Evolutionary conservation across 768 basidiomycete genomes (phyloP).

Genomic region (Podaxis mareebaensis): DNA sequence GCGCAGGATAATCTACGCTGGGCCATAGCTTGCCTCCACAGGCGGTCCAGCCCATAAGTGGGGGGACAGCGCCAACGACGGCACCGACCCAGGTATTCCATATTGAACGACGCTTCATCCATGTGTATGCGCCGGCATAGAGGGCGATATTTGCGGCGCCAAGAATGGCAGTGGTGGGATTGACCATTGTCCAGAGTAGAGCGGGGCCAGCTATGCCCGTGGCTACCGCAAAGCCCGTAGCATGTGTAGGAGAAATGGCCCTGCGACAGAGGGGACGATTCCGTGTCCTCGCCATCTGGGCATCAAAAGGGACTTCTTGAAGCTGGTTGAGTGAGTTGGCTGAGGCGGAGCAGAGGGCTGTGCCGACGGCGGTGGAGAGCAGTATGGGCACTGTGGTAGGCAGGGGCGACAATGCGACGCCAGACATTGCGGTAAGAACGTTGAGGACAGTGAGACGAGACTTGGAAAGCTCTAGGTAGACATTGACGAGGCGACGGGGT

Average conservation of each 20-base stretch:
- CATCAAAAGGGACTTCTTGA: conserved; percentile 93
- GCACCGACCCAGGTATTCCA: conserved; percentile 95
- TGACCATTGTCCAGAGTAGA: conserved; percentile 80
- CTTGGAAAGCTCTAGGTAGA: conserved; percentile 86
- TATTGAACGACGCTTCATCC: conserved; percentile 80
- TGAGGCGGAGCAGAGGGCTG: conserved; percentile 86
- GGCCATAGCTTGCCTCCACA: conserved; percentile 81
- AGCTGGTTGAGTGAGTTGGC: conserved; percentile 96
- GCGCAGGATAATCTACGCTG: conserved; percentile 55
- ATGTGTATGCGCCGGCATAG: conserved; percentile 92
- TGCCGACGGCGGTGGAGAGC: conserved; percentile 85
- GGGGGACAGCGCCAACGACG: conserved; percentile 90
- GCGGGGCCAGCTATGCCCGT: conserved; percentile 81
- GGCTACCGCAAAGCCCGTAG: conserved; percentile 70
- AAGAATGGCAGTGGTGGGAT: conserved; percentile 81
- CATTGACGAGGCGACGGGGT: conserved; percentile 50
- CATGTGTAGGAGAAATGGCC: conserved; percentile 85
- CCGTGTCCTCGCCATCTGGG: conserved; percentile 93
- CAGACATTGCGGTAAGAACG: conserved; percentile 87
- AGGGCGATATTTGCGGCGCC: conserved; percentile 84
- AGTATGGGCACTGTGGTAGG: conserved; percentile 83
- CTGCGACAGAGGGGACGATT: conserved; percentile 83
- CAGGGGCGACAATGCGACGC: conserved; percentile 90
- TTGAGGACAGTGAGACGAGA: conserved; percentile 80
- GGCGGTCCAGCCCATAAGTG: conserved; percentile 98